phyloP scores from a whole-genome alignment of 306 rosid species.

The Arachis hypogaea region DNA sequence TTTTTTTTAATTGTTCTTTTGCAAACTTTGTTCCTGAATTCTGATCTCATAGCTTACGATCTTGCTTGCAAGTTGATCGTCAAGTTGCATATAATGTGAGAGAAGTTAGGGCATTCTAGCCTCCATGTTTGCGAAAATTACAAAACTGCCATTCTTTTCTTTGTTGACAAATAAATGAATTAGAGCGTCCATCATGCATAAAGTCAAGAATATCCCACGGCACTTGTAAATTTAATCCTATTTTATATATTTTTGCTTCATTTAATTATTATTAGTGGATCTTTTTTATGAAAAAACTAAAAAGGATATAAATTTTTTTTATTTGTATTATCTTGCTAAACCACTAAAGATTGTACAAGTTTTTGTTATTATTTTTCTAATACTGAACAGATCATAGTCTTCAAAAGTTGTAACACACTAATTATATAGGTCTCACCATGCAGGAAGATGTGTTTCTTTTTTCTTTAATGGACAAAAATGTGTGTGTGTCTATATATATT shows the following conservation, averaged over 20 bases:
- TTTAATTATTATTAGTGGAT: background rate
- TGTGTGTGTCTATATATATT: no score
- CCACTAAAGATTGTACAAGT: no score
- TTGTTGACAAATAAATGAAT: background rate
- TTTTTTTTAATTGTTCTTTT: background rate
- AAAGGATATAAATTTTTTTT: no score
- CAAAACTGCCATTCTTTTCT: constrained; percentile 2
- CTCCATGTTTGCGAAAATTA: background rate
- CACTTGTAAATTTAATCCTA: background rate
- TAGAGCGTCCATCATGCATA: background rate
- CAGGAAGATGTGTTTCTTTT: no score
- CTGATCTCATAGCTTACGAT: constrained; percentile 24
- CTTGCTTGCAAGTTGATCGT: constrained; percentile 46
- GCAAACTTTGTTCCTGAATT: constrained; percentile 8
- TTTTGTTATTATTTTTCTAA: no score
- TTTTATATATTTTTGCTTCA: background rate
- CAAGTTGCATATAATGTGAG: constrained; percentile 31
- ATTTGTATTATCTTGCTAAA: no score
- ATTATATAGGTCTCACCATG: no score
- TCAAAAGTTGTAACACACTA: no score
- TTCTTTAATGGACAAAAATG: no score
- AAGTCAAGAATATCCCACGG: constrained; percentile 11
- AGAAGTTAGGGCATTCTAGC: constrained; percentile 26
- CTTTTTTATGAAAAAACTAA: no score
- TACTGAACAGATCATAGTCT: no score